Evolutionary conservation across 495 filamentous ascomycete genomes (phyloP).

Genomic region (Elasticomyces elasticus): DNA sequence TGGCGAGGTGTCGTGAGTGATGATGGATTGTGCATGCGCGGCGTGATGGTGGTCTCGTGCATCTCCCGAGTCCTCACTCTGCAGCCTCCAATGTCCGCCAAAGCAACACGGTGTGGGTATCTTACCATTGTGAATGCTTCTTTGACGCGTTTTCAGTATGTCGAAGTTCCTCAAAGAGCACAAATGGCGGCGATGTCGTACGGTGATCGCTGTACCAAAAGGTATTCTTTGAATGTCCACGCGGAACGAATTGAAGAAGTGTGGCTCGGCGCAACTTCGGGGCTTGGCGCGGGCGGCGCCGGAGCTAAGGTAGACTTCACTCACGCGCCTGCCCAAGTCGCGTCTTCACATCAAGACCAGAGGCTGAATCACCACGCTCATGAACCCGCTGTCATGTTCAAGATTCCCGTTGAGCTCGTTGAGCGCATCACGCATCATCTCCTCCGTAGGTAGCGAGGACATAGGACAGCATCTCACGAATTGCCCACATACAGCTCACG

Average conservation of each 20-base stretch:
- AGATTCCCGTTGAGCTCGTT: too few species aligned
- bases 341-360: too few species aligned
- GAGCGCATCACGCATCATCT: too few species aligned
- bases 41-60: constrained; percentile 3
- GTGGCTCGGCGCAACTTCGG: not conserved
- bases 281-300: not conserved
- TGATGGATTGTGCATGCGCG: not conserved
- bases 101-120: not conserved
- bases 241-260: not conserved
- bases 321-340: too few species aligned
- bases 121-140: constrained; percentile 17
- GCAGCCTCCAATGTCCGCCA: not conserved
- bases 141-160: constrained; percentile 8
- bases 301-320: too few species aligned
- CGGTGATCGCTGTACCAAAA: not conserved
- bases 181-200: constrained; percentile 1
- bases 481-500: not conserved
- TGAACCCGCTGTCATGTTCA: too few species aligned
- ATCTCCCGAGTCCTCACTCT: constrained; percentile 1
- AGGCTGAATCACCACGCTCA: too few species aligned
- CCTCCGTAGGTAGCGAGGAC: too few species aligned
- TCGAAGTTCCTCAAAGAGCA: constrained; percentile 16
- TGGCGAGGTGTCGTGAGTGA: not conserved
- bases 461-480: too few species aligned
- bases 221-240: not conserved